These are phyloP conservation scores for Trebouxia gelatinosa DNA, from an alignment of 163 green algal genomes.

Conservation along the genomic window DNA sequence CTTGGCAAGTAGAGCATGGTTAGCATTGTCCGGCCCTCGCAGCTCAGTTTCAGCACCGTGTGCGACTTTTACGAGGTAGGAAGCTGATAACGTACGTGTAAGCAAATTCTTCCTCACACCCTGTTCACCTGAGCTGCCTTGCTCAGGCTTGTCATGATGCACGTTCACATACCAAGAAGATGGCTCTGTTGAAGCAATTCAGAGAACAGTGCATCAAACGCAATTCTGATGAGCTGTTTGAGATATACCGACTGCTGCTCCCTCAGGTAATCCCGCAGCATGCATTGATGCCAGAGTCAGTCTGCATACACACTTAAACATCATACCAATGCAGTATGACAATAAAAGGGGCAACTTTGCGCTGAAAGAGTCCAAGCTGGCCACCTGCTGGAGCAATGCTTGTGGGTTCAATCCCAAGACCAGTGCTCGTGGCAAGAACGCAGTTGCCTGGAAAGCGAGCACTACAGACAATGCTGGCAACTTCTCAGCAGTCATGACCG, in stretches of 20 bases:
- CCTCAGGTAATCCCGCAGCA: constrained; percentile 5
- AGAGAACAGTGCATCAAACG: background rate
- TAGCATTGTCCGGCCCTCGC: constrained; percentile 18
- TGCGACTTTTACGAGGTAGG: constrained; percentile 16
- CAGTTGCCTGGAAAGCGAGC: constrained; percentile 13
- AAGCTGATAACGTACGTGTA: background rate
- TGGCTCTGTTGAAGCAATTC: background rate
- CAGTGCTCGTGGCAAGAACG: constrained; percentile 3
- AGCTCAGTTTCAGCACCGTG: constrained; percentile 14
- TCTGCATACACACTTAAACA: background rate
- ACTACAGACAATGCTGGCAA: constrained; percentile 41
- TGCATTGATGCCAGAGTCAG: background rate
- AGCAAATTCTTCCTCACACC: too few species aligned
- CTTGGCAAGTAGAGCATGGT: too few species aligned
- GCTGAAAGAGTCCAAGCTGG: constrained; percentile 20
- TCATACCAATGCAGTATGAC: constrained; percentile 6
- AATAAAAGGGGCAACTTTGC: constrained; percentile 27
- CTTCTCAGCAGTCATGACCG: constrained; percentile 46
- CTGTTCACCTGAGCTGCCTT: background rate
- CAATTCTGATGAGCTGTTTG: constrained; percentile 15
- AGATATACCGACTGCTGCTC: constrained; percentile 17
- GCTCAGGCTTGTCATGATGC: constrained; percentile 12
- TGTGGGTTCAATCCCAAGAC: constrained; percentile 23
- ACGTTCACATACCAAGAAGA: background rate
- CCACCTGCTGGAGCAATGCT: constrained; percentile 4